phyloP scores from a whole-genome alignment of 2,329 filamentous ascomycete genomes.

The Orbilia quercus region DNA sequence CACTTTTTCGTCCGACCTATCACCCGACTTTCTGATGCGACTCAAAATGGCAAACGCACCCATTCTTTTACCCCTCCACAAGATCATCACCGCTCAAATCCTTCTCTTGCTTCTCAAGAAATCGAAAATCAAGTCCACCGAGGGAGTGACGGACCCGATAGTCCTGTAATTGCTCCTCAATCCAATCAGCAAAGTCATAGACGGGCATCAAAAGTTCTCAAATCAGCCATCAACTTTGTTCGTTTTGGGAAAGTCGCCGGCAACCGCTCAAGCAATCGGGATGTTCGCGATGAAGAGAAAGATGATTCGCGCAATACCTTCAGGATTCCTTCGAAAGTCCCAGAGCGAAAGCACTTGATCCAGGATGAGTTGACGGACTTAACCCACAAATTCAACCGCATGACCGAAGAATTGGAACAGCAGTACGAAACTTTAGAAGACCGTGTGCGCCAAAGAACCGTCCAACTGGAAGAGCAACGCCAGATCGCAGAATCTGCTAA shows the following conservation, averaged over 20 bases:
- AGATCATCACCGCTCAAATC: conserved; percentile 17
- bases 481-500: conserved; percentile 75
- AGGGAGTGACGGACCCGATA: conserved; percentile 32
- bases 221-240: conserved; percentile 35
- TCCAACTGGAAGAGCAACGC: conserved; percentile 81
- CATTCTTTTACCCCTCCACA: not conserved
- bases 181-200: not conserved
- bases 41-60: conserved; percentile 71
- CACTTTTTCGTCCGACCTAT: conserved; percentile 86
- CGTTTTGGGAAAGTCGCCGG: not conserved
- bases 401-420: conserved; percentile 88
- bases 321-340: conserved; percentile 85
- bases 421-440: conserved; percentile 87
- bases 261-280: not conserved
- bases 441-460: conserved; percentile 82
- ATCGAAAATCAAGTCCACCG: not conserved
- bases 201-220: conserved; percentile 27
- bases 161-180: conserved; percentile 1
- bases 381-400: conserved; percentile 93
- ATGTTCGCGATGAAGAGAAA: conserved; percentile 45
- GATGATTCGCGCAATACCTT: conserved; percentile 70
- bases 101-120: not conserved
- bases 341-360: conserved; percentile 77
- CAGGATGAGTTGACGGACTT: conserved; percentile 76
- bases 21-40: conserved; percentile 77